Evolutionary conservation across 2,329 filamentous ascomycete genomes (phyloP), one percentile per base, ranked within the genome.

Genomic region (Neopestalotiopsis sp.): DNA sequence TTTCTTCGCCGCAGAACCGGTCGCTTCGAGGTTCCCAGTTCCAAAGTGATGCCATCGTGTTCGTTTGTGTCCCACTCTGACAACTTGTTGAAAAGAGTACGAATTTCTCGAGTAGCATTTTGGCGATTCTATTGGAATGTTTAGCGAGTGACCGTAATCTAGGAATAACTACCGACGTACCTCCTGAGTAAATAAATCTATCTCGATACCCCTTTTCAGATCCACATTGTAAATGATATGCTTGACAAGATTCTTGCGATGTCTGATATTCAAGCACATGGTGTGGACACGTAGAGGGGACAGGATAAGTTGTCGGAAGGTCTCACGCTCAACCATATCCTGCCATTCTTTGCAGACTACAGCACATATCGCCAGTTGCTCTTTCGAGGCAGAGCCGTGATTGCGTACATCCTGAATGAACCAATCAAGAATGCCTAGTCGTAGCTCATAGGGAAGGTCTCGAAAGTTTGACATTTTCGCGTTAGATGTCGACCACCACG

Each of bases 381-480:
- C 20, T 40, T 30, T 40, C 28, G 59, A 40, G 59, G 59, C 9
- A 12, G 59, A 62, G 59, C 34, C 40, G 59, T 6, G 40, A 32
- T 62, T 40, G 30, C 59, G 59, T 20, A 62, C 17, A 40, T 34
- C 59, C 32, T 17, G 40, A 9, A 34, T 38, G 30, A 62, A 32
- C 2, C 59, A 14, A 30, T 62, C 59, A 24, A 42, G 32, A 13
- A 62, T 42, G 30, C n/a, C 32, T 5, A 62, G n/a, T 20, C 59
- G 59, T 62, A 62, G 17, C 9, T 62, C 59, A 20, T 38, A 62
- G 4, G 59, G 59, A 62, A 62, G 59, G 3, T 62, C 17, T 62
- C 17, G 20, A 62, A 62, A 62, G 13, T 62, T 38, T 40, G 59
- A 14, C 28, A 62, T 62, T 24, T 45, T 40, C 57, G 58, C 20